A percentile compares a stretch with the other conserved stretches of the same genome.
These are phyloP conservation scores for Salix koriyanagi DNA, from an alignment of 345 rosid genomes.

Conservation along the genomic window DNA sequence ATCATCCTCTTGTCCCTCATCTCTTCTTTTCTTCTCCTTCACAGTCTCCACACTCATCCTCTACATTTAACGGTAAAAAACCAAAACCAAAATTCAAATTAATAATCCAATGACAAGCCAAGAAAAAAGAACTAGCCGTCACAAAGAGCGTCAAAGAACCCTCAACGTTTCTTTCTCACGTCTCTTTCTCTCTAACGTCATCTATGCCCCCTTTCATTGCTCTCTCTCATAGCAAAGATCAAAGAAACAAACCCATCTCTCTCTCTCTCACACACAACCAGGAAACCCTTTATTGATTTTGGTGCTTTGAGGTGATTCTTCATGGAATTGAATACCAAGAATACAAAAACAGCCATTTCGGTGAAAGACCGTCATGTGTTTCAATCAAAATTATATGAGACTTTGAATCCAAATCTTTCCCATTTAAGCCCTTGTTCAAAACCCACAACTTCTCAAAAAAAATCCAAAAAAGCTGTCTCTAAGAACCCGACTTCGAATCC, in stretches of 20 bases:
- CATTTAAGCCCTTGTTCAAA: slow-evolving; percentile 37
- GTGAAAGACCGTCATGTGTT: slow-evolving; percentile 46
- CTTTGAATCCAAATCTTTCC: slow-evolving; percentile 63
- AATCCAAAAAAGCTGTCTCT: slow-evolving; percentile 42
- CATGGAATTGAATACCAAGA: slow-evolving; percentile 51
- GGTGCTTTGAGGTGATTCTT: not conserved
- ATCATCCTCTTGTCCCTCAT: too few species aligned
- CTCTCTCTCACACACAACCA: not conserved
- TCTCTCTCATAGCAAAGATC: slow-evolving; percentile 2
- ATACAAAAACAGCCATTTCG: slow-evolving; percentile 46
- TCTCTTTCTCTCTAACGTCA: slow-evolving; percentile 2
- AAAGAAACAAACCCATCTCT: slow-evolving; percentile 4
- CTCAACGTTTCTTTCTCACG: slow-evolving; percentile 13
- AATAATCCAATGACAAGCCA: slow-evolving; percentile 28
- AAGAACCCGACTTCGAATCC: slow-evolving; percentile 23
- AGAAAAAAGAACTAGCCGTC: slow-evolving; percentile 75
- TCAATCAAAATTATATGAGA: slow-evolving; percentile 45
- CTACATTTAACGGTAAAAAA: slow-evolving; percentile 36
- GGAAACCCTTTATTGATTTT: not conserved
- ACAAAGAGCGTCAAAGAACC: slow-evolving; percentile 53
- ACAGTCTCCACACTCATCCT: too few species aligned
- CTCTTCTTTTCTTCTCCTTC: too few species aligned
- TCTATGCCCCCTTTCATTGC: not conserved
- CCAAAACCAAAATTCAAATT: slow-evolving; percentile 14
- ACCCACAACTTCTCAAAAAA: slow-evolving; percentile 36